Percentiles rank a stretch among this genome's conserved stretches.
Conservation (phyloP, 306 rosid species). For the Quercus robur region DNA sequence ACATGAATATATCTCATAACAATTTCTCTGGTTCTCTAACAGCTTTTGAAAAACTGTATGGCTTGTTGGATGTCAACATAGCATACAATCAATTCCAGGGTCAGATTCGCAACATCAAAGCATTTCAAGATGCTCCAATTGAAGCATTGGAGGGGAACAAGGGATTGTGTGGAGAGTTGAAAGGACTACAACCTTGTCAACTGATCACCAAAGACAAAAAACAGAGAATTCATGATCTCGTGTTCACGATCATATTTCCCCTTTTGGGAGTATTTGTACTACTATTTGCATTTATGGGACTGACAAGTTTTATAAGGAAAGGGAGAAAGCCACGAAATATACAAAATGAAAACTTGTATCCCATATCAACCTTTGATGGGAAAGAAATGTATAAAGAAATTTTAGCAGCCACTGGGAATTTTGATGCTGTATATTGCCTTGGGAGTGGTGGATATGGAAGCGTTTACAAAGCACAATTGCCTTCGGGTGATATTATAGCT, state of each 20-base stretch:
- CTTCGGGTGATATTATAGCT: not conserved
- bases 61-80: constrained; percentile 4
- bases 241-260: not conserved
- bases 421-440: constrained; percentile 19
- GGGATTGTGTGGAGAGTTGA: constrained; percentile 8
- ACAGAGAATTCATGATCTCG: not conserved
- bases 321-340: not conserved
- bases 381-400: constrained; percentile 16
- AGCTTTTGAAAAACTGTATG: not conserved
- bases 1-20: constrained; percentile 6
- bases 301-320: not conserved
- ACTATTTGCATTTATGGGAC: not conserved
- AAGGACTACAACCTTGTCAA: constrained; percentile 14
- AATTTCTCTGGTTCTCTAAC: constrained; percentile 8
- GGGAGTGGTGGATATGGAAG: constrained; percentile 27
- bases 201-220: not conserved
- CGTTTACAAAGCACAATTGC: constrained; percentile 18
- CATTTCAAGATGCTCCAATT: not conserved
- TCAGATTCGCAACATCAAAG: constrained; percentile 10
- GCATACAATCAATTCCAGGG: constrained; percentile 19
- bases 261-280: not conserved
- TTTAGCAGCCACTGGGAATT: constrained; percentile 18
- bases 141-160: constrained; percentile 9
- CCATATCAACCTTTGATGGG: constrained; percentile 7
- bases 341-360: not conserved